Conservation (phyloP, 331 rosid genomes). For the Quercus phellos region DNA sequence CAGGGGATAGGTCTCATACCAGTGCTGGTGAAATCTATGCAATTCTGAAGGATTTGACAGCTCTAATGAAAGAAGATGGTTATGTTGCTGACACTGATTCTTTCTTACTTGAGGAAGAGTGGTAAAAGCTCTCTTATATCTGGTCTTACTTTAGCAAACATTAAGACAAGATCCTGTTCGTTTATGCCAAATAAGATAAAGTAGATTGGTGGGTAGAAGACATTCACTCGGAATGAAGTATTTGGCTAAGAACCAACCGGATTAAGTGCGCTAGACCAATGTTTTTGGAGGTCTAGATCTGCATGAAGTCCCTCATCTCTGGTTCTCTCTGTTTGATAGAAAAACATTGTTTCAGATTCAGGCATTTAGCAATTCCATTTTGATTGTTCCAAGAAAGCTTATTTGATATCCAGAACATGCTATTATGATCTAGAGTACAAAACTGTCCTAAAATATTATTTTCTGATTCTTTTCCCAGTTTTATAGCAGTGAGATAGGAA, state of each 20-base stretch:
- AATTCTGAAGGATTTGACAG: conserved; percentile 44
- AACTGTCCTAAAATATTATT: neutral
- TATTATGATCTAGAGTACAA: neutral
- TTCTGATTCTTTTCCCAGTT: neutral
- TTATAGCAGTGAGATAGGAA: neutral
- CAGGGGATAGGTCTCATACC: conserved; percentile 52
- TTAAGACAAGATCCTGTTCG: neutral
- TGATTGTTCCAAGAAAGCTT: neutral
- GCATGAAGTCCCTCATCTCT: neutral
- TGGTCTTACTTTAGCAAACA: neutral
- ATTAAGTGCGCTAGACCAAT: neutral
- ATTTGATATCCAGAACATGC: neutral
- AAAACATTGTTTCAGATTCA: neutral
- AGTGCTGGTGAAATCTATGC: conserved; percentile 40
- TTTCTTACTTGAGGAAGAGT: conserved; percentile 16
- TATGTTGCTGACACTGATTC: conserved; percentile 11
- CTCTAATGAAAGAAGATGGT: conserved; percentile 45
- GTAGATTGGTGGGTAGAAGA: neutral
- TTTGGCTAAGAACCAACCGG: neutral
- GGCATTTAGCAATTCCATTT: neutral
- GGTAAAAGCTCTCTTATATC: neutral
- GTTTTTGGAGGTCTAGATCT: conserved; percentile 2
- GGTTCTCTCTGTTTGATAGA: neutral
- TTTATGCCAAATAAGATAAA: neutral
- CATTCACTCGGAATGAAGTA: neutral